Conservation (phyloP, 768 basidiomycete species). For the Austroboletus eburneus region DNA sequence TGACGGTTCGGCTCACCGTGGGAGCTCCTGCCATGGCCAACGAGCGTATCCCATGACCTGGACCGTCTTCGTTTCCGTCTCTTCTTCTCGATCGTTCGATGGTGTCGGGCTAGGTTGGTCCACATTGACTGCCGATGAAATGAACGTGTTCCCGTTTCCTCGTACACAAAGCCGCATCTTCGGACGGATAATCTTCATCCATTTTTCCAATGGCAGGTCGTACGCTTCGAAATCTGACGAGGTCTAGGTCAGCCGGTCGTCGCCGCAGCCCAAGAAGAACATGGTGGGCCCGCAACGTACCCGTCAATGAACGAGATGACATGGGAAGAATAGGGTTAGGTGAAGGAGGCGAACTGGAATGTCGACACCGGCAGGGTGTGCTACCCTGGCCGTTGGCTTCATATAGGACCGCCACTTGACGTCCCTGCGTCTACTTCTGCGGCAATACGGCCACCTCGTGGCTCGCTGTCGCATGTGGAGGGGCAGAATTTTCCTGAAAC, state of each 20-base stretch:
- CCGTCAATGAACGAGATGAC: neutral
- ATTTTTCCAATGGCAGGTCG: constrained; percentile 8
- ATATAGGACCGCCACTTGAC: no score
- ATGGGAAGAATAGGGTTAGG: no score
- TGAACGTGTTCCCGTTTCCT: neutral
- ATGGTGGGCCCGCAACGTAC: no score
- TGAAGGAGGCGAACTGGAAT: no score
- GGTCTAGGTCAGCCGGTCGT: neutral
- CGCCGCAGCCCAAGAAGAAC: neutral
- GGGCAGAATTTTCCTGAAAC: no score
- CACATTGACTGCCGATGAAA: constrained; percentile 8
- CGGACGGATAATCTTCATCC: constrained; percentile 5
- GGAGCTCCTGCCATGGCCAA: constrained; percentile 1
- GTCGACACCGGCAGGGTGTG: no score
- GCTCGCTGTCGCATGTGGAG: no score
- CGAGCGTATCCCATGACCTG: neutral
- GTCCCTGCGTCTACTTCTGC: no score
- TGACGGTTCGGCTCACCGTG: constrained; percentile 3
- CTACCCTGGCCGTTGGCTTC: no score
- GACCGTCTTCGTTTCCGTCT: neutral
- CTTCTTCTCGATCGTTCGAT: neutral
- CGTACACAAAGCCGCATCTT: constrained; percentile 6
- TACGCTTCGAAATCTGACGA: constrained; percentile 9
- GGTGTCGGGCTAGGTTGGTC: neutral
- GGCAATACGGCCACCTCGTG: no score